Conservation (phyloP, 768 basidiomycete species). For the Phanerochaete carnosa region DNA sequence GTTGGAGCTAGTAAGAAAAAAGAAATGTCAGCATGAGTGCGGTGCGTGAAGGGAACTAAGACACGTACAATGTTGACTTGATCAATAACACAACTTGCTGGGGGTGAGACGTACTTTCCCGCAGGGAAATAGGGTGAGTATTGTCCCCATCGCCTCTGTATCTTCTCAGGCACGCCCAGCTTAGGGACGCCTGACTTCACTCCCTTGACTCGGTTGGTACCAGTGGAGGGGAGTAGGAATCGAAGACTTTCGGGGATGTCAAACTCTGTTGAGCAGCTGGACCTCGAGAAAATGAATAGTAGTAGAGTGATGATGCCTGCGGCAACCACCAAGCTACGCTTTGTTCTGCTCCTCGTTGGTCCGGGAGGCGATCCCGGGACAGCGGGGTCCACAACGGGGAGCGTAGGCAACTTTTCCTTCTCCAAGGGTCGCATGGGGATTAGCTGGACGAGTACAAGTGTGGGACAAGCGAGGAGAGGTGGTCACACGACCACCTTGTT, state of each 20-base stretch:
- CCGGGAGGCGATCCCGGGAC: not conserved
- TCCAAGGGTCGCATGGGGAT: not conserved
- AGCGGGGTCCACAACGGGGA: not conserved
- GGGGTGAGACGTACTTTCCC: slow-evolving; percentile 41
- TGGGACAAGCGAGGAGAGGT: not conserved
- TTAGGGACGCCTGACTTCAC: not conserved
- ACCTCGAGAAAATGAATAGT: not conserved
- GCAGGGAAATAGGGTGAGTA: slow-evolving; percentile 60
- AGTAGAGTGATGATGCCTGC: not conserved
- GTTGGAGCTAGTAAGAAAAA: slow-evolving; percentile 54
- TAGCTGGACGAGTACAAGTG: not conserved
- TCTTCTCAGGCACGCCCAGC: slow-evolving; percentile 12
- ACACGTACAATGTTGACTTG: slow-evolving; percentile 18
- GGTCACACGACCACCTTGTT: not conserved
- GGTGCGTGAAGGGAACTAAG: not conserved
- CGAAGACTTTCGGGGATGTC: not conserved
- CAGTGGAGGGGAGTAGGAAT: no score
- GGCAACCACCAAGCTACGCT: not conserved
- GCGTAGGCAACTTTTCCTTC: not conserved
- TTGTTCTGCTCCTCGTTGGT: not conserved
- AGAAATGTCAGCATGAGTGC: not conserved
- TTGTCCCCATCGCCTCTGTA: slow-evolving; percentile 45
- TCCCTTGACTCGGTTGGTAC: not conserved
- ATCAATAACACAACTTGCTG: slow-evolving; percentile 37
- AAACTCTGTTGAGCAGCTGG: not conserved